These are phyloP conservation scores for Cercospora janseana DNA, from an alignment of 2,329 filamentous ascomycete genomes.

Conservation along the genomic window DNA sequence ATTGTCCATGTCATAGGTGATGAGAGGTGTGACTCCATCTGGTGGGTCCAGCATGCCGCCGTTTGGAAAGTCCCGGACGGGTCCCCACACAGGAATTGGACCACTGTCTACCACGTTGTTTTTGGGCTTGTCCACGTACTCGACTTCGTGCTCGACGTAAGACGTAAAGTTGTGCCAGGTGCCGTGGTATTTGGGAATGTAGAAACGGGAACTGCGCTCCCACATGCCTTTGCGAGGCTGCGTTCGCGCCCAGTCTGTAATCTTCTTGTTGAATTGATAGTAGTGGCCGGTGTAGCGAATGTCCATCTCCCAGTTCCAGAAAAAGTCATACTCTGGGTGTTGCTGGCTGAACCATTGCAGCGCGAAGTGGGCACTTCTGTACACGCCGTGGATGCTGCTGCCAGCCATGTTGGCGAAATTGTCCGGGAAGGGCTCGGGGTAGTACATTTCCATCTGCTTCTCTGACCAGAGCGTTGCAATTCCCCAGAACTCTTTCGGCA, in stretches of 20 bases:
- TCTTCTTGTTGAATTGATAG: slow-evolving; percentile 72
- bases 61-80: slow-evolving; percentile 46
- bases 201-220: slow-evolving; percentile 71
- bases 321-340: slow-evolving; percentile 53
- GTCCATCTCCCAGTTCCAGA: slow-evolving; percentile 92
- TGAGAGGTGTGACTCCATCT: slow-evolving; percentile 63
- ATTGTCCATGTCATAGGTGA: slow-evolving; percentile 59
- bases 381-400: slow-evolving; percentile 79
- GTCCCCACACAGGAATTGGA: slow-evolving; percentile 65
- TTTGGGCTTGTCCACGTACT: slow-evolving; percentile 48
- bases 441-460: slow-evolving; percentile 85
- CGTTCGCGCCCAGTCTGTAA: slow-evolving; percentile 62
- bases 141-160: slow-evolving; percentile 59
- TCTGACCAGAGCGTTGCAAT: slow-evolving; percentile 93
- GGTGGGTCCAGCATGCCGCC: slow-evolving; percentile 57
- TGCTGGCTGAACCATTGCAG: slow-evolving; percentile 54
- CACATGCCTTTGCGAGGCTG: slow-evolving; percentile 71
- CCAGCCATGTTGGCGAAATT: slow-evolving; percentile 63
- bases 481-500: slow-evolving; percentile 82
- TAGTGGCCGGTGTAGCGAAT: slow-evolving; percentile 76
- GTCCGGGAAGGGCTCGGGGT: slow-evolving; percentile 80
- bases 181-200: slow-evolving; percentile 67
- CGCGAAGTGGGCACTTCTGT: slow-evolving; percentile 61
- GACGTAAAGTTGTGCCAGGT: slow-evolving; percentile 66
- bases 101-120: slow-evolving; percentile 52